A percentile compares a stretch with the other conserved stretches of the same genome.
Conservation (phyloP, 164 flowering plant genomes). For the Amborella trichopoda region DNA sequence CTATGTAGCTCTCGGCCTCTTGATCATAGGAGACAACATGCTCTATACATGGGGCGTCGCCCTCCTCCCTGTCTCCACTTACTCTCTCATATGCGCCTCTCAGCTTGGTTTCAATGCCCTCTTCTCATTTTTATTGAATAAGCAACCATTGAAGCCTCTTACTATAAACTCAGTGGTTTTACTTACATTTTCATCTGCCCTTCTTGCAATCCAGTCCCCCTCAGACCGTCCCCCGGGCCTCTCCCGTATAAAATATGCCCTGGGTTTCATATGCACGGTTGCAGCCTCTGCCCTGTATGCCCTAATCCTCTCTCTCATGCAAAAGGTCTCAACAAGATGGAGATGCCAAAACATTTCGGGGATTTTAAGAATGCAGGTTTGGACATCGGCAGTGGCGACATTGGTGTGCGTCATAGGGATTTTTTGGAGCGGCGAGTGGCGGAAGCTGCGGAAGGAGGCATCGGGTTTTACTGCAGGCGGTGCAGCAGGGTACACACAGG, state of each 20-base stretch:
- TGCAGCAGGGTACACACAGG: constrained; percentile 19
- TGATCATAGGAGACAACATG: constrained; percentile 13
- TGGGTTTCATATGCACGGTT: constrained; percentile 17
- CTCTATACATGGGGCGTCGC: constrained; percentile 19
- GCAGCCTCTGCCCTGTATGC: constrained; percentile 21
- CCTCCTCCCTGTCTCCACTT: constrained; percentile 21
- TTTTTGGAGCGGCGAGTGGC: constrained; percentile 25
- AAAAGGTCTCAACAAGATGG: constrained; percentile 10
- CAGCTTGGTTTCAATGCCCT: constrained; percentile 21
- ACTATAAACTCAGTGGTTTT: constrained; percentile 13
- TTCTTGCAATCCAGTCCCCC: constrained; percentile 11
- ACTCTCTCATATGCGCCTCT: constrained; percentile 17
- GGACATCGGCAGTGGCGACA: constrained; percentile 12
- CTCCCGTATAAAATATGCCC: constrained; percentile 6
- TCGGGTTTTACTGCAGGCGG: constrained; percentile 8
- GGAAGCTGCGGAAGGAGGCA: constrained; percentile 13
- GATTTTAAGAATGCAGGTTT: constrained; percentile 16
- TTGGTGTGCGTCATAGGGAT: constrained; percentile 16
- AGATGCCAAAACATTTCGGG: constrained; percentile 13
- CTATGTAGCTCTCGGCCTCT: constrained; percentile 11
- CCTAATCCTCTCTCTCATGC: constrained; percentile 9
- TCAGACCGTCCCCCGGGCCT: constrained; percentile 1
- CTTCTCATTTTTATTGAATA: constrained; percentile 17
- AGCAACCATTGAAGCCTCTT: constrained; percentile 14
- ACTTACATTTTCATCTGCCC: constrained; percentile 14